phyloP scores from a whole-genome alignment of 2,329 filamentous ascomycete genomes.

The Rasamsonia emersonii region DNA sequence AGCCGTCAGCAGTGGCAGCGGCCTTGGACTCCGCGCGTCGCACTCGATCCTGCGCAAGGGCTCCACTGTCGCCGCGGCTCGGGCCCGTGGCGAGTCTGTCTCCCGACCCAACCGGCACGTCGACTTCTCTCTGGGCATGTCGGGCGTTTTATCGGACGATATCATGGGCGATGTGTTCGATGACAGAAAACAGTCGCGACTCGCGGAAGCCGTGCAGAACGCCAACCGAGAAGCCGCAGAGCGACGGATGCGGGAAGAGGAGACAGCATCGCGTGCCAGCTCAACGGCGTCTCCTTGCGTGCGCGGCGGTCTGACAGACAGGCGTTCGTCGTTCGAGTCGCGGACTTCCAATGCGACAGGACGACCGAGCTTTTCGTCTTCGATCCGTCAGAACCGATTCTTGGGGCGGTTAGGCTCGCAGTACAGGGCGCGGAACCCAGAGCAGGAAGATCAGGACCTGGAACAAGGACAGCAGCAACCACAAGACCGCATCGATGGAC shows the following conservation, averaged over 20 bases:
- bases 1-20: conserved; percentile 13
- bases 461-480: too few species aligned
- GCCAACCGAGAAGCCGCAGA: conserved; percentile 33
- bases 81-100: conserved; percentile 49
- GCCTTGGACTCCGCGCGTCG: conserved; percentile 26
- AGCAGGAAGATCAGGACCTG: too few species aligned
- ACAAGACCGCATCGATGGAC: too few species aligned
- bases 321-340: too few species aligned
- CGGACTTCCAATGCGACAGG: too few species aligned
- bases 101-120: conserved; percentile 52
- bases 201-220: conserved; percentile 32
- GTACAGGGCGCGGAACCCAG: too few species aligned
- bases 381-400: too few species aligned
- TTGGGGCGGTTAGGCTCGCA: too few species aligned
- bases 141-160: conserved; percentile 48
- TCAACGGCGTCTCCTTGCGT: too few species aligned
- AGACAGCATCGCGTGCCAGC: too few species aligned
- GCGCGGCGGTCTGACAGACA: too few species aligned
- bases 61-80: conserved; percentile 32
- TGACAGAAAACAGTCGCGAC: conserved; percentile 37
- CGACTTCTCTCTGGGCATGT: conserved; percentile 64
- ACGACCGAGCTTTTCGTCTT: too few species aligned
- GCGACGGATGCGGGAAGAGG: conserved; percentile 27
- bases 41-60: conserved; percentile 50
- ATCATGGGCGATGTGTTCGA: conserved; percentile 58